These are phyloP conservation scores for Lathyrus sativus DNA, from an alignment of 306 rosid species.

Conservation along the genomic window DNA sequence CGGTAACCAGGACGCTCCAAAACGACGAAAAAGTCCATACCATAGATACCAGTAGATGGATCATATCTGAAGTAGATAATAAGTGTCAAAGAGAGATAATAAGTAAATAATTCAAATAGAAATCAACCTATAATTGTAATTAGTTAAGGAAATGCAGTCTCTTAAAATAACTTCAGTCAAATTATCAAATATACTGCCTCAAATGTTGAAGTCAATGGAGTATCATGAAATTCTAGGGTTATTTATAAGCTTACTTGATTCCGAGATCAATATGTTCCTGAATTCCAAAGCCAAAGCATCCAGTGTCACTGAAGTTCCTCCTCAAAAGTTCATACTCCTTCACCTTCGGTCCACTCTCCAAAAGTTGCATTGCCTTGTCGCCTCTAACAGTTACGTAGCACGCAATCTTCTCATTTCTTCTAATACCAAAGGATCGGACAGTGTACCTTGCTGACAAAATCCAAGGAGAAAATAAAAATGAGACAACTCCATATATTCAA, in stretches of 20 bases:
- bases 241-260: slow-evolving; percentile 65
- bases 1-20: slow-evolving; percentile 87
- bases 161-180: neutral
- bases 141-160: too few relatives aligned
- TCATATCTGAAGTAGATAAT: slow-evolving; percentile 58
- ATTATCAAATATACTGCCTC: neutral
- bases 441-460: slow-evolving; percentile 69
- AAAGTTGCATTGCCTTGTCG: slow-evolving; percentile 85
- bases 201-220: neutral
- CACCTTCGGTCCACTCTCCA: slow-evolving; percentile 86
- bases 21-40: slow-evolving; percentile 83
- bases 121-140: neutral
- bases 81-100: neutral
- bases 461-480: neutral
- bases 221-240: slow-evolving; percentile 8
- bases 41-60: slow-evolving; percentile 85
- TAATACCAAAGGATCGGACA: slow-evolving; percentile 76
- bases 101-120: neutral
- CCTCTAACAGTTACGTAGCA: slow-evolving; percentile 89
- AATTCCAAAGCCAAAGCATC: slow-evolving; percentile 87
- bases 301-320: slow-evolving; percentile 83
- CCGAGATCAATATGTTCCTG: slow-evolving; percentile 89
- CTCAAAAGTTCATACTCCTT: slow-evolving; percentile 79
- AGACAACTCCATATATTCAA: neutral
- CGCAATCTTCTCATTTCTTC: slow-evolving; percentile 86